Conservation (phyloP, 192 early-diverging fungal species). For the Powellomyces hirtus region DNA sequence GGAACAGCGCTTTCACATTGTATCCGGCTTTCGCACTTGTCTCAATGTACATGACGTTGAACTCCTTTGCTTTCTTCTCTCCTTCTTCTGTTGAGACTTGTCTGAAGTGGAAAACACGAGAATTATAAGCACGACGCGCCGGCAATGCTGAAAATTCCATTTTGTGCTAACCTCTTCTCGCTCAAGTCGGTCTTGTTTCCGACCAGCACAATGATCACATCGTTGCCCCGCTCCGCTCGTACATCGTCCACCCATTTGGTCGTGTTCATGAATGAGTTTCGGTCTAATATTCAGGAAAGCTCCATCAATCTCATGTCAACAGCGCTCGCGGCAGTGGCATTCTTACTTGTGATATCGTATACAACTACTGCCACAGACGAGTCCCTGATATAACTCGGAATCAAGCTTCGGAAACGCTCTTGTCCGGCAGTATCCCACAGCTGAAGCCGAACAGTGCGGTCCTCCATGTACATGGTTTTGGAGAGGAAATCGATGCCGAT, state of each 20-base stretch:
- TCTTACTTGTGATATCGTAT: conserved; percentile 94
- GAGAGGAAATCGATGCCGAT: conserved; percentile 99
- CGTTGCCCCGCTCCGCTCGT: conserved; percentile 93
- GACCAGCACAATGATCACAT: conserved; percentile 97
- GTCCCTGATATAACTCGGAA: conserved; percentile 98
- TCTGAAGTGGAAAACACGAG: conserved; percentile 33
- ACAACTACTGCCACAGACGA: conserved; percentile 97
- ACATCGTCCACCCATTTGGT: conserved; percentile 99
- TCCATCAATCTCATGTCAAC: not conserved
- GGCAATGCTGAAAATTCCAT: too few species aligned
- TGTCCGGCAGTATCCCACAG: conserved; percentile 99
- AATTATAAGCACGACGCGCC: too few species aligned
- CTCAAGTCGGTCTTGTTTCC: conserved; percentile 99
- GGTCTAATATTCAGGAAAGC: too few species aligned
- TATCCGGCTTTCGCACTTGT: conserved; percentile 99
- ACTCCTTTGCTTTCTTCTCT: conserved; percentile 95
- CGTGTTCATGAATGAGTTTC: conserved; percentile 94
- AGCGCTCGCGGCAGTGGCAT: not conserved
- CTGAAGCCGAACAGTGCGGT: conserved; percentile 95
- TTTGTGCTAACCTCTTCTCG: conserved; percentile 74
- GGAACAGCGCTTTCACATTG: conserved; percentile 97
- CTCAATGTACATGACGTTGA: conserved; percentile 98
- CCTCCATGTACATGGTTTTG: conserved; percentile 99
- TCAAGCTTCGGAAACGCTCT: conserved; percentile 95
- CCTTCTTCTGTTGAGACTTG: conserved; percentile 96